Base-by-base conservation (phyloP, 768 basidiomycete species). In the Imleria badia region DNA sequence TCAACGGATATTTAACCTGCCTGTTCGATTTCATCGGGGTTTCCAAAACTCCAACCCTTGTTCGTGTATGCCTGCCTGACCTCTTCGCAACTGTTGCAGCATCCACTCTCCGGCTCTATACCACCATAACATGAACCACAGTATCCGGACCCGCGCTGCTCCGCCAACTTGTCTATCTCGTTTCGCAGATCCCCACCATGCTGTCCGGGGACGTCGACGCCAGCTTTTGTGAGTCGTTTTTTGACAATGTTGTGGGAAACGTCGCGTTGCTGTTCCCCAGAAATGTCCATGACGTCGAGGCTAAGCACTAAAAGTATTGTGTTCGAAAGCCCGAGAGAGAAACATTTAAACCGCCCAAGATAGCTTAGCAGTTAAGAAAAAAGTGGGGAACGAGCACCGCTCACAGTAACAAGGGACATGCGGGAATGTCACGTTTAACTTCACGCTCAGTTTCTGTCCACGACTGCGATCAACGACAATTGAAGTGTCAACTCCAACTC, bases 41-140 rank as follows among this genome's bases (percentile, higher is more conserved):
- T 89, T 56, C 79, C 75, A 70, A 98, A 99, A 70, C 90, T 94
- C 97, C 97, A 99, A 20, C 96, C 97, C 61, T 89, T 86, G 68
- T 87, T 82, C 29, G 91, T 80, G 74, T 99, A 99, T 30, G 93
- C 79, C 70, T 87, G 81, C 40, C 97, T 83, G 23, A 99, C 97
- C 1, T 94, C 89, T 67, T 99, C 97, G 71, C 97, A 99, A 41
- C 86, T 87, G 69, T 99, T 92, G 73, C 97, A 99, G 73, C 97
- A 99, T 6, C 94, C 94, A 66, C 72, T 73, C 42, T 76, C 78
- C 3, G 93, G 88, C 48, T 80, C 82, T 23, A 82, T 60, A 52
- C 93, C 97, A 53, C 97, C 97, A 61, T 91, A 99, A 73, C 97
- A 99, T 6, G 94, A 96, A 5, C 97, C 97, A 73, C 96, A 98